phyloP scores from a whole-genome alignment of 208 protist genomes.

The Tritrichomonas musculus region DNA sequence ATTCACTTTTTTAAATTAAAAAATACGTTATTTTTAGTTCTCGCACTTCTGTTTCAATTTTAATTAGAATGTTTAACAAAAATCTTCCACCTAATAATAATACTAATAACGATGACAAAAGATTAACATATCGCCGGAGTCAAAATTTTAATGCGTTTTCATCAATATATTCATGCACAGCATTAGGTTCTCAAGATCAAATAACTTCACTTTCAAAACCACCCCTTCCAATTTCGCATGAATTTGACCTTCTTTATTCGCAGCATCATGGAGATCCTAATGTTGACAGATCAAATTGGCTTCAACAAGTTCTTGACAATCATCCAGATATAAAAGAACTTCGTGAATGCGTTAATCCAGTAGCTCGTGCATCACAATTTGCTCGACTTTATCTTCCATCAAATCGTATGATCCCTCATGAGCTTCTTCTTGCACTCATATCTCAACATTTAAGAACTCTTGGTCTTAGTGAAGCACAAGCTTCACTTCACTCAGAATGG shows the following conservation, averaged over 20 bases:
- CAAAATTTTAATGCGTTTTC: not conserved
- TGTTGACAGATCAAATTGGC: not conserved
- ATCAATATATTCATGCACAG: not conserved
- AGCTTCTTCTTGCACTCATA: not conserved
- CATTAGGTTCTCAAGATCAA: not conserved
- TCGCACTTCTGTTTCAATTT: no score
- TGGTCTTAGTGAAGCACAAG: not conserved
- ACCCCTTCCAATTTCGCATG: slow-evolving; percentile 14
- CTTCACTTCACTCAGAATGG: not conserved
- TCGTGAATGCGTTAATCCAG: slow-evolving; percentile 2
- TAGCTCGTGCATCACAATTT: not conserved
- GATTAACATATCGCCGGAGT: no score
- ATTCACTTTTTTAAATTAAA: no score
- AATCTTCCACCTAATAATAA: no score
- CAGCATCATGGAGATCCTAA: not conserved
- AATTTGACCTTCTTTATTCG: not conserved
- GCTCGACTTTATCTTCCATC: slow-evolving; percentile 13
- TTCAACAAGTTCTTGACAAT: not conserved
- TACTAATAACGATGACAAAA: no score
- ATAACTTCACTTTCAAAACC: not conserved
- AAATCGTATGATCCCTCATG: not conserved
- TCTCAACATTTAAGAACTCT: slow-evolving; percentile 29
- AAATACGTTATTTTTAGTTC: no score
- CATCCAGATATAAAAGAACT: not conserved
- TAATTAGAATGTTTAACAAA: no score